Conservation (phyloP, 106 monocot genomes). For the Dendrobium huoshanense region DNA sequence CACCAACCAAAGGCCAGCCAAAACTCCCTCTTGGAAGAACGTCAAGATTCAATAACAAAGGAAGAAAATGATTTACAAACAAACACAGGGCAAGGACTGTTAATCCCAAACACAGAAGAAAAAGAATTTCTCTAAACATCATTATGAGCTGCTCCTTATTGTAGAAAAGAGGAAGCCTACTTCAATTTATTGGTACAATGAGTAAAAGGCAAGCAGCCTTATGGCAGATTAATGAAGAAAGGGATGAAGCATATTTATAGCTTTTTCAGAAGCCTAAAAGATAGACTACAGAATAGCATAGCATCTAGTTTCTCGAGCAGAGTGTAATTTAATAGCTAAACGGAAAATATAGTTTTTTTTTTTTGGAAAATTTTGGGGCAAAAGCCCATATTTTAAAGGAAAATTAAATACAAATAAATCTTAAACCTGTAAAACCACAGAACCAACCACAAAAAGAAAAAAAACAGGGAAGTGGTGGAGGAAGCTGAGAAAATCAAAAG, state of each 20-base stretch:
- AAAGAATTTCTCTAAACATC: slow-evolving; percentile 19
- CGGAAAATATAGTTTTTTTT: too few relatives aligned
- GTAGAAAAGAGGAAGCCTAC: background rate
- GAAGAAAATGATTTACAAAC: slow-evolving; percentile 38
- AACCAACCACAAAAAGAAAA: too few relatives aligned
- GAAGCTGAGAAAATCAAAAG: too few relatives aligned
- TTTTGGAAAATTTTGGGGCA: too few relatives aligned
- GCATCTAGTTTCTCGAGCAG: background rate
- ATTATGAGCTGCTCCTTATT: background rate
- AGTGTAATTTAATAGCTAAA: too few relatives aligned
- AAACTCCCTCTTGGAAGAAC: slow-evolving; percentile 58
- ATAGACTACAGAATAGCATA: background rate
- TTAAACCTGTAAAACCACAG: too few relatives aligned
- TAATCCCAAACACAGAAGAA: slow-evolving; percentile 9
- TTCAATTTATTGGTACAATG: background rate
- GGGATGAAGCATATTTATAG: background rate
- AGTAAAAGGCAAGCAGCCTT: background rate
- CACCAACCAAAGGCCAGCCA: slow-evolving; percentile 84
- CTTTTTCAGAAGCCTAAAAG: background rate
- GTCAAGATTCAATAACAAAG: slow-evolving; percentile 30
- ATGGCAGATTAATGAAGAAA: background rate
- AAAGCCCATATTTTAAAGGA: too few relatives aligned
- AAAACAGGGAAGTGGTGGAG: too few relatives aligned
- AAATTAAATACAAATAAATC: too few relatives aligned
- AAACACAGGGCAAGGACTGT: slow-evolving; percentile 12